Evolutionary conservation across 306 rosid species (phyloP).

Genomic region (Vigna nakashimae): DNA sequence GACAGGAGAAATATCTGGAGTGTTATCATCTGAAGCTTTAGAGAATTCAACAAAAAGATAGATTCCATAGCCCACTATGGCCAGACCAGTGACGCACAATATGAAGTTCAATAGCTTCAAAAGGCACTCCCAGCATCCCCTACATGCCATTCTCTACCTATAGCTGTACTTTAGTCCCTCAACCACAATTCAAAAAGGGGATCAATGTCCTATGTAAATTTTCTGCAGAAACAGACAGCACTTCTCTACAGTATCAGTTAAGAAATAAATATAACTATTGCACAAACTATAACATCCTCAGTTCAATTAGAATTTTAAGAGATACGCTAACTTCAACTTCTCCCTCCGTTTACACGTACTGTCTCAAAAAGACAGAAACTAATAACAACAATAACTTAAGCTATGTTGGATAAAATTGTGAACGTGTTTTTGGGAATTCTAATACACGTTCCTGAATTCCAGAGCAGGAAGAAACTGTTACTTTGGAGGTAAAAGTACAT

Average conservation of each 20-base stretch:
- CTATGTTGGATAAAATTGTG: background rate
- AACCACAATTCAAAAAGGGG: constrained; percentile 42
- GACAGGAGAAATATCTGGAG: constrained; percentile 2
- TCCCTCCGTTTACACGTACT: too few species aligned
- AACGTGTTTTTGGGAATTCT: too few species aligned
- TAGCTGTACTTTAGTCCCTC: constrained; percentile 47
- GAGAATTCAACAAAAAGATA: constrained; percentile 76
- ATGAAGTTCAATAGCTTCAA: constrained; percentile 91
- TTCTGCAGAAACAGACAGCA: constrained; percentile 45
- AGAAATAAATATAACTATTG: constrained; percentile 30
- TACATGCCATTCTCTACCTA: constrained; percentile 83
- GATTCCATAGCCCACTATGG: constrained; percentile 95
- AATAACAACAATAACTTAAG: background rate
- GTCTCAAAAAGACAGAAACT: too few species aligned
- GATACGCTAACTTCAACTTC: too few species aligned
- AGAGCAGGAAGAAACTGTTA: background rate
- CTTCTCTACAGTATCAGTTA: constrained; percentile 40
- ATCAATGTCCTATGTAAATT: constrained; percentile 42
- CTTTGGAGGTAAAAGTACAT: too few species aligned
- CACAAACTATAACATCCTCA: background rate
- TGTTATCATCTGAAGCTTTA: constrained; percentile 42
- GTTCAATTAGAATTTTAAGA: constrained; percentile 20
- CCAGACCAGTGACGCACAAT: constrained; percentile 82
- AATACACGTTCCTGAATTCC: too few species aligned
- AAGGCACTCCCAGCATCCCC: constrained; percentile 86